Base-by-base conservation (phyloP, 352 stramenopile genomes). In the Phytophthora pseudosyringae region DNA sequence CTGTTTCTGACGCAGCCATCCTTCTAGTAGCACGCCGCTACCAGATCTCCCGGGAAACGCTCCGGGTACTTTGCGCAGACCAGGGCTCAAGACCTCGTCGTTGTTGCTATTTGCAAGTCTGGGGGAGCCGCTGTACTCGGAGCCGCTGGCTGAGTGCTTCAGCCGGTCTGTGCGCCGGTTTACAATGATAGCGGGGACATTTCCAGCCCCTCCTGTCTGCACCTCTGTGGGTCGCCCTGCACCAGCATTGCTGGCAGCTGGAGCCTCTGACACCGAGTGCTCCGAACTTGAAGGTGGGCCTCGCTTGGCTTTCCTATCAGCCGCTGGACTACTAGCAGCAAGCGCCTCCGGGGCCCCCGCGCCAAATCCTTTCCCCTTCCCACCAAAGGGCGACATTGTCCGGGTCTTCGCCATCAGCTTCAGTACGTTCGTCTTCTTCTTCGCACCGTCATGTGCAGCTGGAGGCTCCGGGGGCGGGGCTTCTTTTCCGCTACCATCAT, bases 1-100 rank as follows among this genome's bases (percentile, higher is more conserved):
- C 56, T 94, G 86, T 60, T 93, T 94, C 53, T 93, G 86, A 12
- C 83, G 83, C 7, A 94, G 67, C 86, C 86, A 94, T 18, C 86
- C 86, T 75, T 94, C 83, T 0, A 94, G 59, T 3, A 93, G 25
- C n/a, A 94, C 83, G 10, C 83, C 82, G 46, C 80, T 93, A n/a
- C 79, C 83, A 29, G 73, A 67, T 12, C 67, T 64, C 1, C 83
- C 83, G 8, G 78, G 57, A 60, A 83, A 81, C 0, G 79, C 81
- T 0, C 80, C 83, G 0, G 76, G 69, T 29, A 81, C 55, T 60
- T 89, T 89, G 35, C 80, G 79, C 18, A 87, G 69, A 4, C 81
- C 73, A 26, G 82, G 73, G 48, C 78, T 86, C 58, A 89, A 41
- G 0, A 69, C 70, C 59, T 71, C 58, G 59, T 70, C 57, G 55